phyloP scores from a whole-genome alignment of 2,329 filamentous ascomycete genomes.

The Elsinoe batatas region DNA sequence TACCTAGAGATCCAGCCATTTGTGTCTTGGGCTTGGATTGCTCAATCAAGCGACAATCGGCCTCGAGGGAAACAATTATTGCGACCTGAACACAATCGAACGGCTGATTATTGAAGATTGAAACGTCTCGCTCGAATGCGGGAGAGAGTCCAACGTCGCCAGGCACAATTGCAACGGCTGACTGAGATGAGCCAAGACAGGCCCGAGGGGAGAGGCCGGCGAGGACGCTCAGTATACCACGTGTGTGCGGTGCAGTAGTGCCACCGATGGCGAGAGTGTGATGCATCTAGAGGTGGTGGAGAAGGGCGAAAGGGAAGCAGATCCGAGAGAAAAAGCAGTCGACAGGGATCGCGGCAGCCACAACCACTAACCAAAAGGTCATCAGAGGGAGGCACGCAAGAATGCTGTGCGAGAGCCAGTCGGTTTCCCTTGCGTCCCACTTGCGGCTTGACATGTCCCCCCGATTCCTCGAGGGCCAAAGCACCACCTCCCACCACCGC shows the following conservation, averaged over 20 bases:
- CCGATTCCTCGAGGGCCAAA: neutral
- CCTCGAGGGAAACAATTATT: slow-evolving; percentile 1
- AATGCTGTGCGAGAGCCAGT: neutral
- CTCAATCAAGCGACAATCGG: slow-evolving; percentile 7
- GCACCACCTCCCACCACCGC: neutral
- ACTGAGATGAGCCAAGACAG: slow-evolving; percentile 12
- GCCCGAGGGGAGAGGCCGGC: neutral
- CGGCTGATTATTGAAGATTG: slow-evolving; percentile 12
- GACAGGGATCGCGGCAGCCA: slow-evolving; percentile 11
- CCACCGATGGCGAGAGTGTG: neutral
- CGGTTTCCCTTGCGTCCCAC: slow-evolving; percentile 10
- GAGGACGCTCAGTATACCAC: neutral
- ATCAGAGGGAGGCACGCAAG: neutral
- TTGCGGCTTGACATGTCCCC: slow-evolving; percentile 9
- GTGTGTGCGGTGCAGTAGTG: slow-evolving; percentile 1
- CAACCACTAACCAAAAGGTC: neutral
- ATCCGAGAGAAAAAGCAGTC: slow-evolving; percentile 7
- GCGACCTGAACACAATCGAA: slow-evolving; percentile 13
- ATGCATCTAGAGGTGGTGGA: neutral
- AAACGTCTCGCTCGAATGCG: slow-evolving; percentile 13
- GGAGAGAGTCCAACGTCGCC: slow-evolving; percentile 7
- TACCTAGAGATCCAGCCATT: slow-evolving; percentile 1
- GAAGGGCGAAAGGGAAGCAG: slow-evolving; percentile 10
- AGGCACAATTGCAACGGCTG: slow-evolving; percentile 13
- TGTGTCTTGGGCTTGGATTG: neutral